A percentile compares a stretch with the other conserved stretches of the same genome.
phyloP scores from a whole-genome alignment of 192 early-diverging fungal genomes.

The Backusella westeae region DNA sequence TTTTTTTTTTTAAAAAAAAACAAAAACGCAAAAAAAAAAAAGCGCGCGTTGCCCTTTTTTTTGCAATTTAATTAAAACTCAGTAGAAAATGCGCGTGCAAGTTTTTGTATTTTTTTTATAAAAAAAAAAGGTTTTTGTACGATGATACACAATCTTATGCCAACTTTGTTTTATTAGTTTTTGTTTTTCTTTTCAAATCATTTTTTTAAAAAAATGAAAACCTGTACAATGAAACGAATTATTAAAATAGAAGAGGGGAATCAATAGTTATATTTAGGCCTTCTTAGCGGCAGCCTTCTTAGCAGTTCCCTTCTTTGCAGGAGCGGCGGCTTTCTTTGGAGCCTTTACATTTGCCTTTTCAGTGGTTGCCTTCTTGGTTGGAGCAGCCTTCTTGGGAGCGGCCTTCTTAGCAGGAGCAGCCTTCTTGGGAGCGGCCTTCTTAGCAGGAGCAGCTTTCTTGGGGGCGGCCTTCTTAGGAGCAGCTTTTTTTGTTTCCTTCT shows the following conservation, averaged over 20 bases:
- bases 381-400: conserved; percentile 24
- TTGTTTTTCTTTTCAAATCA: background rate
- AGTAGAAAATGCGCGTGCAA: background rate
- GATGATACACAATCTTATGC: background rate
- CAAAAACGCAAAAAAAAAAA: background rate
- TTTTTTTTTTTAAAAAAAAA: background rate
- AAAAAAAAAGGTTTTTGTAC: background rate
- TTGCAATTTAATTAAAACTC: background rate
- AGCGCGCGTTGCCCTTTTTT: no score
- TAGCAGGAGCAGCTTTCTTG: conserved; percentile 42
- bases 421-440: conserved; percentile 45
- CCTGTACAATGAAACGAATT: background rate
- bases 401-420: conserved; percentile 34
- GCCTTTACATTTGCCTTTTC: conserved; percentile 33
- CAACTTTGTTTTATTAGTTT: background rate
- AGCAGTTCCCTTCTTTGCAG: conserved; percentile 28
- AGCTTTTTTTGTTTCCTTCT: conserved; percentile 39
- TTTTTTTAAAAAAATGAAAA: background rate
- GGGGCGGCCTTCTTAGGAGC: conserved; percentile 42
- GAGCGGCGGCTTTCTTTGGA: conserved; percentile 42
- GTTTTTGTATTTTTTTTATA: background rate
- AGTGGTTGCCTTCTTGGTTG: conserved; percentile 38
- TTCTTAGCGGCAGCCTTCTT: conserved; percentile 17
- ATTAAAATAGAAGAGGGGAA: background rate
- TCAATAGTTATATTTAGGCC: background rate